Evolutionary conservation across 192 early-diverging fungal species (phyloP).

Genomic region (Coemansia sp.): DNA sequence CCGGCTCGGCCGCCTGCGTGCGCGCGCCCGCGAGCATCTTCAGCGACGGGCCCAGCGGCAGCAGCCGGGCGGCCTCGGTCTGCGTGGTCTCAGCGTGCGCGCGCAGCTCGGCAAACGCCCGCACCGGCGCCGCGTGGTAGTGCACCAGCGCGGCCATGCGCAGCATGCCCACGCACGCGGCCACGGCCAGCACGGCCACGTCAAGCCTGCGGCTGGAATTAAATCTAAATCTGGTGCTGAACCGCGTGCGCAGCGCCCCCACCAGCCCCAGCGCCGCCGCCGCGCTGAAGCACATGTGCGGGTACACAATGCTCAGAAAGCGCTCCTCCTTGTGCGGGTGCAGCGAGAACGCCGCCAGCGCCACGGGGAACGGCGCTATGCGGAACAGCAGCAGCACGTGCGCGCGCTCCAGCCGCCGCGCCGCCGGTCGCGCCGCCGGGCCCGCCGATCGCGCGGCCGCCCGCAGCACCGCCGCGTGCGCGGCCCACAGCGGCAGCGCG

Average conservation of each 20-base stretch:
- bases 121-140: constrained; percentile 75
- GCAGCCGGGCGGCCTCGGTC: constrained; percentile 1
- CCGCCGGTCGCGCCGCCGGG: too few relatives aligned
- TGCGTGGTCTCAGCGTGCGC: neutral
- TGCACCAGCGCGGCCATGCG: constrained; percentile 63
- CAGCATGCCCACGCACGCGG: constrained; percentile 58
- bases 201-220: constrained; percentile 1
- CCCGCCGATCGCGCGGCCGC: neutral
- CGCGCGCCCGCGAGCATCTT: constrained; percentile 1
- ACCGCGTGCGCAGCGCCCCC: constrained; percentile 42
- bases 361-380: constrained; percentile 67
- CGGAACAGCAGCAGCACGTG: constrained; percentile 53
- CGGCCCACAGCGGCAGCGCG: constrained; percentile 58
- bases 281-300: constrained; percentile 76
- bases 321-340: constrained; percentile 99
- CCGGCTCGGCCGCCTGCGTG: neutral
- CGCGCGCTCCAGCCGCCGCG: neutral
- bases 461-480: constrained; percentile 1
- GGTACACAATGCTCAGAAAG: constrained; percentile 90
- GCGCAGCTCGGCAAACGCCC: constrained; percentile 53
- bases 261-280: constrained; percentile 59
- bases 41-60: constrained; percentile 21
- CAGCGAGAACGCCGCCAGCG: constrained; percentile 70
- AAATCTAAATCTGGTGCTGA: constrained; percentile 6
- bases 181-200: constrained; percentile 45